Percentiles rank a stretch among this genome's conserved stretches.
These are phyloP conservation scores for Neofusicoccum kwambonambiense DNA, from an alignment of 2,329 filamentous ascomycete genomes.

Conservation along the genomic window DNA sequence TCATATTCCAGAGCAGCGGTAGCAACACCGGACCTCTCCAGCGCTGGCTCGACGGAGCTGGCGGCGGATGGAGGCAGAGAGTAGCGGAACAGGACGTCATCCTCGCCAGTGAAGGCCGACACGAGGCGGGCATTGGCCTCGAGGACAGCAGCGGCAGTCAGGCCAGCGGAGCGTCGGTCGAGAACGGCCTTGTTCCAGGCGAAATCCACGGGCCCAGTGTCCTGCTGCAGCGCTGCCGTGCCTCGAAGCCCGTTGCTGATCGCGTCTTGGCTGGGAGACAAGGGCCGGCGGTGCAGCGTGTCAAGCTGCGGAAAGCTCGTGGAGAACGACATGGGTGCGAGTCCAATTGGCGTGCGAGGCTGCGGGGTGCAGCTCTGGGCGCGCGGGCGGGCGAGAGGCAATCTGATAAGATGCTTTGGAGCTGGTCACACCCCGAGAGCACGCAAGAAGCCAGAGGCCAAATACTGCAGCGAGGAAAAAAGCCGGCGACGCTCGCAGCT, in stretches of 20 bases:
- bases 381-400: neutral
- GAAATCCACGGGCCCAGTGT: neutral
- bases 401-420: conserved; percentile 9
- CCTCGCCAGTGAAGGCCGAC: conserved; percentile 14
- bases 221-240: neutral
- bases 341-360: neutral
- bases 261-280: neutral
- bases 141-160: conserved; percentile 5
- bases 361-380: neutral
- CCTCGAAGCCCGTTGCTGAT: conserved; percentile 5
- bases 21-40: conserved; percentile 3
- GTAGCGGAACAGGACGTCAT: conserved; percentile 12
- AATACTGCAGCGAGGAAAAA: too few relatives aligned
- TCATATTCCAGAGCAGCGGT: neutral
- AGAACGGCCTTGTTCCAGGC: conserved; percentile 8
- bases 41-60: neutral
- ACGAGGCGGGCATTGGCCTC: conserved; percentile 6
- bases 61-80: conserved; percentile 1
- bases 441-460: neutral
- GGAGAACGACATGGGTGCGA: conserved; percentile 15
- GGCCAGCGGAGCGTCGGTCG: neutral
- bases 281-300: conserved; percentile 16
- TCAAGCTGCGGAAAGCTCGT: conserved; percentile 15
- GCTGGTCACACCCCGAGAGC: neutral
- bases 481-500: too few relatives aligned